Evolutionary conservation across 352 stramenopile genomes (phyloP).

Genomic region (Globisporangium cystogenes): DNA sequence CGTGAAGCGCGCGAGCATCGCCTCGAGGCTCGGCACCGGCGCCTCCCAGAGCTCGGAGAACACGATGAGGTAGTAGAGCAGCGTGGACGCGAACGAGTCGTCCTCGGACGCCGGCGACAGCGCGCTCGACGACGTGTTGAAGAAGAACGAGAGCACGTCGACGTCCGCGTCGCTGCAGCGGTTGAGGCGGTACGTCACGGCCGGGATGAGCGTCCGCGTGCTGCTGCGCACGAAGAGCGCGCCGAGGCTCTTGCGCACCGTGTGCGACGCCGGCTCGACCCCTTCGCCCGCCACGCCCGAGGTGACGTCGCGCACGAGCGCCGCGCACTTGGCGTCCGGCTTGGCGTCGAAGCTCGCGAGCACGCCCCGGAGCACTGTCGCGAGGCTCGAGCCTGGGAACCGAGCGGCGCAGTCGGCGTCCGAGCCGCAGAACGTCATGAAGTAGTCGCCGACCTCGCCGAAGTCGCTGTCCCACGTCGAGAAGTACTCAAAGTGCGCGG

Average conservation of each 20-base stretch:
- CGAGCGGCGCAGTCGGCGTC: too few relatives aligned
- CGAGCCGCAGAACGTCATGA: slow-evolving; percentile 27
- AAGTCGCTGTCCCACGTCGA: slow-evolving; percentile 33
- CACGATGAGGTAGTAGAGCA: slow-evolving; percentile 41
- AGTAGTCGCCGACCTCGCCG: slow-evolving; percentile 23
- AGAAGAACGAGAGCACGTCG: slow-evolving; percentile 18
- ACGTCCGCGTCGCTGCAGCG: slow-evolving; percentile 25
- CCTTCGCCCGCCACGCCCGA: too few relatives aligned
- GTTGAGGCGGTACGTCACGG: slow-evolving; percentile 27
- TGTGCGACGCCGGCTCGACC: too few relatives aligned
- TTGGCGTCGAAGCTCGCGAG: slow-evolving; percentile 19
- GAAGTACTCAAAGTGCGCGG: slow-evolving; percentile 23
- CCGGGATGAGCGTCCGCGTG: slow-evolving; percentile 28
- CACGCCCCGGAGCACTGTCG: slow-evolving; percentile 10
- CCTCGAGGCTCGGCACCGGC: slow-evolving; percentile 14
- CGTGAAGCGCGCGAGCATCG: slow-evolving; percentile 21
- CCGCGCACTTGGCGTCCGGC: slow-evolving; percentile 19
- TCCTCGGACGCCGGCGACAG: slow-evolving; percentile 12
- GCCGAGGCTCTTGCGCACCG: too few relatives aligned
- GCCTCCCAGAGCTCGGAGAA: slow-evolving; percentile 53
- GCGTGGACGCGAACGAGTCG: slow-evolving; percentile 16
- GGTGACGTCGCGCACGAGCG: too few relatives aligned
- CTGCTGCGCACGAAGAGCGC: slow-evolving; percentile 16
- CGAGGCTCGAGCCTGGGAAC: too few relatives aligned
- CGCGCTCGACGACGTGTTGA: slow-evolving; percentile 6